Conservation (phyloP, 257 asterid species). For the Perilla frutescens region DNA sequence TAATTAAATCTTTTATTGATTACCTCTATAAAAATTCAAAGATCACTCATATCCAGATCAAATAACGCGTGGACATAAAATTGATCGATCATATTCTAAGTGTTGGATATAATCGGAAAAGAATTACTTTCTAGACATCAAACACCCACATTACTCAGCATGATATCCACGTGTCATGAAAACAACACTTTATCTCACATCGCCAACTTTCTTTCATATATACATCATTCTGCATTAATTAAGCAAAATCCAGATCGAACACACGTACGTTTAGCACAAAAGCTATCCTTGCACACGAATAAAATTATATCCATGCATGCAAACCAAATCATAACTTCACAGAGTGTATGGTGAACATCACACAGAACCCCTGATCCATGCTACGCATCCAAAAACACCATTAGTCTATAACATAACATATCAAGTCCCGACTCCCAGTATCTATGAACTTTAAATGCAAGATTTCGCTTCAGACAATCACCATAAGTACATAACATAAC, state of each 20-base stretch:
- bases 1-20: conserved; percentile 23
- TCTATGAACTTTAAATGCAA: neutral
- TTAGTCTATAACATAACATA: neutral
- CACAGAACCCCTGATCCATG: conserved; percentile 26
- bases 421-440: neutral
- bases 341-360: conserved; percentile 18
- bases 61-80: conserved; percentile 17
- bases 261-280: conserved; percentile 29
- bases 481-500: neutral
- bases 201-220: neutral
- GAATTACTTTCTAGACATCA: conserved; percentile 22
- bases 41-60: conserved; percentile 19
- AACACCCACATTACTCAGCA: conserved; percentile 24
- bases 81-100: neutral
- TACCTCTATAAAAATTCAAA: neutral
- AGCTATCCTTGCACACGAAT: conserved; percentile 25
- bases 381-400: conserved; percentile 29
- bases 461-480: neutral
- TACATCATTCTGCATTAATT: conserved; percentile 22
- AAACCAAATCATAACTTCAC: conserved; percentile 16
- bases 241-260: neutral
- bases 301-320: conserved; percentile 37
- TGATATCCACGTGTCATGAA: conserved; percentile 26
- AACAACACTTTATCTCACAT: conserved; percentile 9
- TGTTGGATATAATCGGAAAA: conserved; percentile 15